These are phyloP conservation scores for Lecanoromycetidae sp. DNA, from an alignment of 2,329 filamentous ascomycete species.

Conservation along the genomic window DNA sequence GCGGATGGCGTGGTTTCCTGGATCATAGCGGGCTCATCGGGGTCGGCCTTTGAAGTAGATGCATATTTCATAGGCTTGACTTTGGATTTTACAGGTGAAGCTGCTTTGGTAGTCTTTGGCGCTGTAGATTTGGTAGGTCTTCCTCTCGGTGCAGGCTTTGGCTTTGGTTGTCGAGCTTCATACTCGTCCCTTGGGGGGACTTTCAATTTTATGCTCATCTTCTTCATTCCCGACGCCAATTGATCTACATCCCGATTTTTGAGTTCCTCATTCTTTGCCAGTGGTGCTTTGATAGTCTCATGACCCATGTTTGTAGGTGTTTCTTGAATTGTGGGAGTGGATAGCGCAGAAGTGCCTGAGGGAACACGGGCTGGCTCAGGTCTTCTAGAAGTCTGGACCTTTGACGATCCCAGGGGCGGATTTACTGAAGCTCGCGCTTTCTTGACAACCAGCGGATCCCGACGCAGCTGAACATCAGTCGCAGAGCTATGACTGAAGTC, in stretches of 20 bases:
- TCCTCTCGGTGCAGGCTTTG: slow-evolving; percentile 14
- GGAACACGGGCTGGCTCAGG: slow-evolving; percentile 33
- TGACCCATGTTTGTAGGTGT: slow-evolving; percentile 1
- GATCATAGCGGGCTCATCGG: neutral
- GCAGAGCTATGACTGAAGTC: slow-evolving; percentile 33
- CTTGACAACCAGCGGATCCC: slow-evolving; percentile 40
- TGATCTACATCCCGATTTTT: slow-evolving; percentile 35
- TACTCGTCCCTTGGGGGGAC: slow-evolving; percentile 47
- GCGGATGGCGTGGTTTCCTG: neutral
- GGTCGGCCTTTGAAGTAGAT: neutral
- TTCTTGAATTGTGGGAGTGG: neutral
- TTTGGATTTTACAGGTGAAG: slow-evolving; percentile 19
- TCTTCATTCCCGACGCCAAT: slow-evolving; percentile 42
- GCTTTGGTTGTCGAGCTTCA: slow-evolving; percentile 34
- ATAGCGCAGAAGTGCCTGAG: slow-evolving; percentile 22
- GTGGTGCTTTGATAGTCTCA: slow-evolving; percentile 6
- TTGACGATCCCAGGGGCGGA: slow-evolving; percentile 31
- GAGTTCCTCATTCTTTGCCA: slow-evolving; percentile 17
- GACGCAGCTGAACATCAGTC: slow-evolving; percentile 31
- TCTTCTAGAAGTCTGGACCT: slow-evolving; percentile 27
- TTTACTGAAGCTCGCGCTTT: slow-evolving; percentile 45
- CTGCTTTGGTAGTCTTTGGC: slow-evolving; percentile 15
- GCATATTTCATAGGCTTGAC: neutral
- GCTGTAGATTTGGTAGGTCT: slow-evolving; percentile 13
- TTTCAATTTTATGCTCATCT: slow-evolving; percentile 44